Conservation (phyloP, 495 filamentous ascomycete species). For the Neurospora terricola region DNA sequence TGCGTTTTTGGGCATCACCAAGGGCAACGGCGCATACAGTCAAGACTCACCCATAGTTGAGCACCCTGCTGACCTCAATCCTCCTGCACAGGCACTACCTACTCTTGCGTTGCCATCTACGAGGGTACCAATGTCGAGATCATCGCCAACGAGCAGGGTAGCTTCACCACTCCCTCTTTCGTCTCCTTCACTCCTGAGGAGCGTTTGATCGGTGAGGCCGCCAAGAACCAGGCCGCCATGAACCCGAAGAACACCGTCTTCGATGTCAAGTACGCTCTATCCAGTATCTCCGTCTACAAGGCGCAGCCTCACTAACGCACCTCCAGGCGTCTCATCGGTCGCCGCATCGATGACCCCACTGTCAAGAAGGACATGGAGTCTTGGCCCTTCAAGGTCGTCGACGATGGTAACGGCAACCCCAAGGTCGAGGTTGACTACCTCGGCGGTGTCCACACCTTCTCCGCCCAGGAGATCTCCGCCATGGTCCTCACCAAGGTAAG, state of each 20-base stretch:
- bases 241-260: slow-evolving; percentile 97
- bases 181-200: slow-evolving; percentile 98
- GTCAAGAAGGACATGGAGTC: slow-evolving; percentile 98
- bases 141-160: slow-evolving; percentile 99
- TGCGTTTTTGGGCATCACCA: not conserved
- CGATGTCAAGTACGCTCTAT: slow-evolving; percentile 66
- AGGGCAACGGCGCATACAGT: slow-evolving; percentile 3
- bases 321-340: slow-evolving; percentile 79
- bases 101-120: slow-evolving; percentile 99
- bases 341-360: slow-evolving; percentile 85
- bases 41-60: not conserved
- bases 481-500: slow-evolving; percentile 86
- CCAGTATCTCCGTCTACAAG: not conserved
- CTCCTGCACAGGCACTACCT: slow-evolving; percentile 68
- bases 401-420: slow-evolving; percentile 72
- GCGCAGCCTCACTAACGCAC: slow-evolving; percentile 16
- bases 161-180: slow-evolving; percentile 96
- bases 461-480: slow-evolving; percentile 93
- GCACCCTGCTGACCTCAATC: slow-evolving; percentile 5
- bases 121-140: slow-evolving; percentile 99
- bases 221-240: slow-evolving; percentile 99
- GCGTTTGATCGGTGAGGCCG: slow-evolving; percentile 96
- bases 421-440: slow-evolving; percentile 94
- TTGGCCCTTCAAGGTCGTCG: slow-evolving; percentile 96
- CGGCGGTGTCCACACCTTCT: slow-evolving; percentile 87